Percentiles rank a stretch among this genome's conserved stretches.
These are phyloP conservation scores for Citrullus amarus DNA, from an alignment of 306 rosid genomes.

Conservation along the genomic window DNA sequence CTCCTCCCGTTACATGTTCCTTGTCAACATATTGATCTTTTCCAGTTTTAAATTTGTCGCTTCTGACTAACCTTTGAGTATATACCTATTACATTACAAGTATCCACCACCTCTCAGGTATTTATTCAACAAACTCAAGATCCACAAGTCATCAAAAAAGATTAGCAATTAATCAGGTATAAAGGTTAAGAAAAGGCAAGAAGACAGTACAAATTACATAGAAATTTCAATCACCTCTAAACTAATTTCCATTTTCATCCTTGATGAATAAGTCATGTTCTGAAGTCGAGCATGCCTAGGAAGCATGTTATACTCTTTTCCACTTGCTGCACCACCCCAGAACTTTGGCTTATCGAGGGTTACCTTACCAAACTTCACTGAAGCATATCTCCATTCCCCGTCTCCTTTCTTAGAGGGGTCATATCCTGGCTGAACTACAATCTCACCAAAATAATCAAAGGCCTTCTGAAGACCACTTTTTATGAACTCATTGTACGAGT, in stretches of 20 bases:
- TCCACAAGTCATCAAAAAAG: not conserved
- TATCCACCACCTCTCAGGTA: slow-evolving; percentile 6
- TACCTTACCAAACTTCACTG: slow-evolving; percentile 61
- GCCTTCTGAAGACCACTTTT: slow-evolving; percentile 36
- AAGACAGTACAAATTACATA: not conserved
- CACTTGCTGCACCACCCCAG: slow-evolving; percentile 60
- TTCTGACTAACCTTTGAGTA: slow-evolving; percentile 31
- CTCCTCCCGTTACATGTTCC: slow-evolving; percentile 1
- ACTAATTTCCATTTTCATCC: slow-evolving; percentile 39
- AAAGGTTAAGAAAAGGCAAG: not conserved
- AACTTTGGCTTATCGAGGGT: slow-evolving; percentile 55
- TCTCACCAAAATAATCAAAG: slow-evolving; percentile 61
- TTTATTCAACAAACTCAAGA: not conserved
- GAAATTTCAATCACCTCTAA: slow-evolving; percentile 41
- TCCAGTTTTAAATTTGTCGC: slow-evolving; percentile 89
- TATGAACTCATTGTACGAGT: slow-evolving; percentile 59
- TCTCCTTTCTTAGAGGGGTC: slow-evolving; percentile 88
- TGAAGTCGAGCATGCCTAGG: slow-evolving; percentile 89
- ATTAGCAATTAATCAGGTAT: not conserved
- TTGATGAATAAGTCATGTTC: slow-evolving; percentile 81
- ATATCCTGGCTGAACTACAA: slow-evolving; percentile 52
- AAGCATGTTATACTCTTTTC: slow-evolving; percentile 49
- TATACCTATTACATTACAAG: slow-evolving; percentile 44
- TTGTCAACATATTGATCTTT: slow-evolving; percentile 41
- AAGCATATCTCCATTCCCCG: slow-evolving; percentile 53